Evolutionary conservation across 2,329 filamentous ascomycete genomes (phyloP).

Genomic region (Calonectria honghensis): DNA sequence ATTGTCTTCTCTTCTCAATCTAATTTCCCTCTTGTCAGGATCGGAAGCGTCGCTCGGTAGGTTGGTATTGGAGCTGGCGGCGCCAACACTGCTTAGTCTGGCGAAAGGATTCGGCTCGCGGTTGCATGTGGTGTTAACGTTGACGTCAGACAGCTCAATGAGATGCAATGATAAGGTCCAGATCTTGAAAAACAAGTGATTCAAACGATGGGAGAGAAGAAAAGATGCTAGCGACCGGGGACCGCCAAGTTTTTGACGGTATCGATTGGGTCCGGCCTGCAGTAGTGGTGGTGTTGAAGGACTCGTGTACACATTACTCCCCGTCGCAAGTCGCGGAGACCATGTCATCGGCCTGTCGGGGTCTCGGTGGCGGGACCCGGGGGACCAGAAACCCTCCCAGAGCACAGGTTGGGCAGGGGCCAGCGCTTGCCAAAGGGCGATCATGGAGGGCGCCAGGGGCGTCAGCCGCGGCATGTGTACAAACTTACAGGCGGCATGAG

Average conservation of each 20-base stretch:
- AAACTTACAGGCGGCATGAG: slow-evolving; percentile 30
- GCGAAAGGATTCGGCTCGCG: slow-evolving; percentile 45
- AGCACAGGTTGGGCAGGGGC: slow-evolving; percentile 46
- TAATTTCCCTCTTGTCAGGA: slow-evolving; percentile 58
- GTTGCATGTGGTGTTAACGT: slow-evolving; percentile 55
- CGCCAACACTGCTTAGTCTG: slow-evolving; percentile 54
- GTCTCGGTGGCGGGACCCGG: slow-evolving; percentile 29
- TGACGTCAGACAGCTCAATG: slow-evolving; percentile 19
- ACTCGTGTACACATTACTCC: slow-evolving; percentile 35
- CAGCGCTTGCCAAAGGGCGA: slow-evolving; percentile 22
- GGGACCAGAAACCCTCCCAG: slow-evolving; percentile 50
- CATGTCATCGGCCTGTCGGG: slow-evolving; percentile 31
- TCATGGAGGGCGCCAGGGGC: slow-evolving; percentile 34
- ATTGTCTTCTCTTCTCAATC: slow-evolving; percentile 47
- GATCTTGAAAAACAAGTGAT: slow-evolving; percentile 12
- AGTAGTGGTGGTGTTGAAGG: slow-evolving; percentile 52
- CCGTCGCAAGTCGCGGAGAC: slow-evolving; percentile 34
- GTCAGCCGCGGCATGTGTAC: slow-evolving; percentile 33
- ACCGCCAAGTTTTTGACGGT: slow-evolving; percentile 34
- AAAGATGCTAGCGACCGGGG: slow-evolving; percentile 36
- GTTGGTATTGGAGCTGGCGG: slow-evolving; percentile 49
- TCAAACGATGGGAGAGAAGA: slow-evolving; percentile 40
- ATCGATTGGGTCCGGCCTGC: slow-evolving; percentile 46
- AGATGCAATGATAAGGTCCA: background rate
- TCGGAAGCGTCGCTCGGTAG: slow-evolving; percentile 54